These are phyloP conservation scores for Backusella mclennaniae DNA, from an alignment of 192 early-diverging fungal species.

Conservation along the genomic window DNA sequence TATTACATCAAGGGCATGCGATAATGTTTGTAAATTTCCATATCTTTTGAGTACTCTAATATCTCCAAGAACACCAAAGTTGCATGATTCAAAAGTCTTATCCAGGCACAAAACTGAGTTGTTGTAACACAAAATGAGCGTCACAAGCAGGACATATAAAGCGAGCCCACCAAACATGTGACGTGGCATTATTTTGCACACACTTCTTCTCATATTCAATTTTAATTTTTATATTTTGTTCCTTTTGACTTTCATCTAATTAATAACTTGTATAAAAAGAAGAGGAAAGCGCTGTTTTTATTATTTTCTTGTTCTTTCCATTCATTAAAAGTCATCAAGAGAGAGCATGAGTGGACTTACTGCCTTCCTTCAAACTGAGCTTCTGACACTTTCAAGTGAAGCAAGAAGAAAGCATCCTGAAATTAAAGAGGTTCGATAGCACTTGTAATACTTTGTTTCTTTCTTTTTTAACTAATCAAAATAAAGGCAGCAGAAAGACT, in stretches of 20 bases:
- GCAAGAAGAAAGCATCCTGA: conserved; percentile 87
- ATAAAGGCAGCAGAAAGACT: conserved; percentile 67
- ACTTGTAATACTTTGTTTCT: background rate
- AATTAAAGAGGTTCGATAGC: conserved; percentile 82
- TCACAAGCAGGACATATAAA: background rate
- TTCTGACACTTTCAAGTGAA: conserved; percentile 82
- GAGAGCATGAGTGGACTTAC: conserved; percentile 48
- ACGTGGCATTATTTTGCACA: background rate
- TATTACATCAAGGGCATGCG: background rate
- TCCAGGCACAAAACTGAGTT: background rate
- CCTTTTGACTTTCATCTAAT: background rate
- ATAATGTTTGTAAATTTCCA: background rate
- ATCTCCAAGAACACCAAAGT: background rate
- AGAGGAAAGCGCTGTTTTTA: background rate
- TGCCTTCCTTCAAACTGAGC: conserved; percentile 73
- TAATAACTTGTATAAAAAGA: background rate
- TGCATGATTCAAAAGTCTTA: background rate
- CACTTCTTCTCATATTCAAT: background rate
- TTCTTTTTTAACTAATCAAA: background rate
- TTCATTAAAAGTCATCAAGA: background rate
- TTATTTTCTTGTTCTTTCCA: background rate
- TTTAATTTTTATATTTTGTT: background rate
- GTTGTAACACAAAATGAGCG: background rate
- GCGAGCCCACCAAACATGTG: background rate
- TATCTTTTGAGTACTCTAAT: background rate